Evolutionary conservation across 768 basidiomycete genomes (phyloP), one percentile per base, ranked within the genome.

Genomic region (Cyathus striatus): DNA sequence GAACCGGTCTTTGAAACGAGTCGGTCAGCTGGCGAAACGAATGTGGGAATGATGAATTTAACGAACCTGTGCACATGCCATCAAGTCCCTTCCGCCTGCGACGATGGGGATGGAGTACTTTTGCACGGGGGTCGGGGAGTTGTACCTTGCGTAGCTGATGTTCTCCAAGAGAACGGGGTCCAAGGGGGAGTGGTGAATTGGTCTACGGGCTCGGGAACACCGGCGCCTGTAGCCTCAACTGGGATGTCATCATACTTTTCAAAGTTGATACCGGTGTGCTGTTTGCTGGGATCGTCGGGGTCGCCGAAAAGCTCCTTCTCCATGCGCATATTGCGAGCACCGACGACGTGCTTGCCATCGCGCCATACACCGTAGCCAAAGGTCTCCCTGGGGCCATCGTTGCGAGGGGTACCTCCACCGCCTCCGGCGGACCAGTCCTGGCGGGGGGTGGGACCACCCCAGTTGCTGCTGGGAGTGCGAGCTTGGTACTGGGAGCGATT

Each of bases 201-300:
- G 49, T 64, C 78, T 56, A 97, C 80, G 35, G 96, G 93, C 32
- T 98, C 95, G 48, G 96, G 96, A n/a, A 98, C 95, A 54, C 86
- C 89, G 47, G 84, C 83, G 53, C 96, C 96, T 38, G 95, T 98
- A 25, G 94, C 95, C 69, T 98, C 96, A 53, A 99, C 94, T 49
- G 96, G 96, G 59, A 99, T 99, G 62, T 98, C 95, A 65, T 96
- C 96, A 57, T 98, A 99, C 68, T 96, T 96, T 72, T 99, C 96
- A 60, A 99, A 99, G 72, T 99, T 99, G 71, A 99, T 97, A 49
- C 96, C 96, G 34, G 94, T 95, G 60, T 91, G 84, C 63, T 96
- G 87, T 60, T 89, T 90, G 46, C 81, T 81, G 18, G 85, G 79
- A 62, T 97, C 95, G 36, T 78, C 71, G 30, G 76, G 75, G 49